Evolutionary conservation across 169 alveolate species (phyloP), one percentile per base, ranked within the genome.

Genomic region (Babesia divergens): DNA sequence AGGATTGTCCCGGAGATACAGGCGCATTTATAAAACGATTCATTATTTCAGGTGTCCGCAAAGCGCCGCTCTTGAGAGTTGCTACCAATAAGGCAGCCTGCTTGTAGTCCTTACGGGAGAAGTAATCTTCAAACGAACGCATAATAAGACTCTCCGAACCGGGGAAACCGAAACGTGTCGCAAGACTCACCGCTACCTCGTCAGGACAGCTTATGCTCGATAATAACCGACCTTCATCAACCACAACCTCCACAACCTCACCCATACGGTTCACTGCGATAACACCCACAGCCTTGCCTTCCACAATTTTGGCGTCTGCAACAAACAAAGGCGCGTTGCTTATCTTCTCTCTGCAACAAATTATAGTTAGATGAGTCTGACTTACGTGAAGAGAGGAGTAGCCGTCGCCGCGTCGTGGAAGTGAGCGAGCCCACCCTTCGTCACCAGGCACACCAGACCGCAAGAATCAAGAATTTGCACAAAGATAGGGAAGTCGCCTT

Each of bases 11-110:
- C 28, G 96, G 94, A 29, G 84, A 46, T 20, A 91, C 86, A 62
- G 93, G 94, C 35, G 94, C 90, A 54, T 90, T 69, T 82, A 94
- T 94, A 85, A 98, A 94, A 83, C 94, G 96, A 77, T 93, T 91
- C 58, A 96, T 93, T 35, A 98, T 97, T 53, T 94, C 98, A 32
- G 94, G 91, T 29, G 96, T 96, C 76, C 99, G 94, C 55, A 98
- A 84, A 20, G 94, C 76, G 28, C 96, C 96, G 50, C 97, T 96
- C 75, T 97, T 97, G 32, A 97, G 94, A 60, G 93, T 91, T 9
- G 97, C 96, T 0, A 95, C 99, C 37, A 98, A 89, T 77, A 90
- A 92, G 38, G 99, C 99, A 9, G 99, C 99, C 50, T 93, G 96
- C 80, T 86, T 88, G 79, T 89, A 94, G 79, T 95, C 97, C 47